Conservation (phyloP, 305 asterid species). For the Fraxinus latifolia region DNA sequence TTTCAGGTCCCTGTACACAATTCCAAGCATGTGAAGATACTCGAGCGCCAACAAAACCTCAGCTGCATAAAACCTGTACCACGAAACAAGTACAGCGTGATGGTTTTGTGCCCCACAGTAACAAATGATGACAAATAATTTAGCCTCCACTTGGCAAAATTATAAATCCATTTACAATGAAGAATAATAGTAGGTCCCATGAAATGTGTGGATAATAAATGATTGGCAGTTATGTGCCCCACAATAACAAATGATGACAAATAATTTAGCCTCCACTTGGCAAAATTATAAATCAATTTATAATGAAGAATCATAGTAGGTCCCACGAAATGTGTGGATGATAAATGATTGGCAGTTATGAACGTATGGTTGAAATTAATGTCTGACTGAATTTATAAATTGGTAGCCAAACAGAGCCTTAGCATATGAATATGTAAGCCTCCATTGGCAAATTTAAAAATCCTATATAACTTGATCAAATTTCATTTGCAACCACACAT, state of each 20-base stretch:
- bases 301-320: background rate
- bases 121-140: background rate
- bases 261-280: background rate
- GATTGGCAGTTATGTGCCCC: background rate
- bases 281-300: background rate
- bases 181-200: too few species aligned
- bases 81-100: background rate
- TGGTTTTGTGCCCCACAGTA: background rate
- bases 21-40: slow-evolving; percentile 98
- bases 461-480: background rate
- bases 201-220: too few species aligned
- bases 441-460: background rate
- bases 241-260: background rate
- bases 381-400: background rate
- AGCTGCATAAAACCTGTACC: slow-evolving; percentile 86
- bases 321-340: background rate
- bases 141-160: background rate
- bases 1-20: slow-evolving; percentile 87
- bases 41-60: slow-evolving; percentile 94
- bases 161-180: too few species aligned
- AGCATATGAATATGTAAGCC: background rate
- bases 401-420: background rate
- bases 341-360: background rate
- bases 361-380: background rate
- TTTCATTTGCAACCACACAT: background rate